Evolutionary conservation across 768 basidiomycete species (phyloP).

Genomic region (Collybia sordida): DNA sequence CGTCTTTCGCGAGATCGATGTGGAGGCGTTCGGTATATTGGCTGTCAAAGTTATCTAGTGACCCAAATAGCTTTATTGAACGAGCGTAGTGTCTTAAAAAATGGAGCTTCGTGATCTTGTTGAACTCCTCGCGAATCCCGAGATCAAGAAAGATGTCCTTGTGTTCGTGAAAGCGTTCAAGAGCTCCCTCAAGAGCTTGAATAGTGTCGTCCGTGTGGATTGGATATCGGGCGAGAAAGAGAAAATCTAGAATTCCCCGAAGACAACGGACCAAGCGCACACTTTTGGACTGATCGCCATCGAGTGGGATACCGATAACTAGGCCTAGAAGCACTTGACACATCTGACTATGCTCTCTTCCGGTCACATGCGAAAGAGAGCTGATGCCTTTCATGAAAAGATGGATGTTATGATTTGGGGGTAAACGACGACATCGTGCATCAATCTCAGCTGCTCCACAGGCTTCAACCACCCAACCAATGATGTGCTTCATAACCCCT

Average conservation of each 20-base stretch:
- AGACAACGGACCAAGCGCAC: constrained; percentile 8
- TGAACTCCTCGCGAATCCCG: constrained; percentile 28
- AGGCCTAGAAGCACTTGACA: constrained; percentile 28
- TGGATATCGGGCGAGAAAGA: constrained; percentile 23
- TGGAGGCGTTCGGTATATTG: no score
- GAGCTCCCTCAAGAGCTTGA: constrained; percentile 17
- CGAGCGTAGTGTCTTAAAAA: no score
- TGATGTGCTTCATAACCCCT: no score
- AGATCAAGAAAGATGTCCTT: constrained; percentile 27
- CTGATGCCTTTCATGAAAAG: constrained; percentile 35
- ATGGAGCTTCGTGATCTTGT: no score
- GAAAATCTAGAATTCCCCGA: no score
- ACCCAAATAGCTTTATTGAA: no score
- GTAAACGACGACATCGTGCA: constrained; percentile 25
- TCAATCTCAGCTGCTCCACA: no score
- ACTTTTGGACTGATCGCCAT: constrained; percentile 3
- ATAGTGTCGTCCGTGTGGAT: constrained; percentile 25
- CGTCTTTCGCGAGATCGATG: no score
- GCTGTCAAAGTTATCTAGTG: no score
- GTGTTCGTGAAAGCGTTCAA: constrained; percentile 25
- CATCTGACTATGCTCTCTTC: no score
- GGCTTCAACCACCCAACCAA: no score
- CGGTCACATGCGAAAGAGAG: constrained; percentile 33
- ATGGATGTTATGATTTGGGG: constrained; percentile 32
- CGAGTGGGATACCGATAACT: constrained; percentile 15